These are phyloP conservation scores for Cladosporium sp. DNA, from an alignment of 2,329 filamentous ascomycete genomes.

Conservation along the genomic window DNA sequence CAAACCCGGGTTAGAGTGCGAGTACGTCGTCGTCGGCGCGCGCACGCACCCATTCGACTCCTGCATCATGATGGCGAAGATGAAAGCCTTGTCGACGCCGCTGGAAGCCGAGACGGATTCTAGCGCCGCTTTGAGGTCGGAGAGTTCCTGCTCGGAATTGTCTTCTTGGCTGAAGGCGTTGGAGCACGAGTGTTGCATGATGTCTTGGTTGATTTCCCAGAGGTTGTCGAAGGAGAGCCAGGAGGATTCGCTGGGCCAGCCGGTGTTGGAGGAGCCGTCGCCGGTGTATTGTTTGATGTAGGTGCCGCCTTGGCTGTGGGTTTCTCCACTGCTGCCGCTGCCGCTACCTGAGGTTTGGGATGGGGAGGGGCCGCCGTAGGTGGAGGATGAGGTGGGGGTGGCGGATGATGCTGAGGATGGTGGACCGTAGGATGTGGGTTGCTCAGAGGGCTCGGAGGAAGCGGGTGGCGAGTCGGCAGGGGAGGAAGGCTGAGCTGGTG, in stretches of 20 bases:
- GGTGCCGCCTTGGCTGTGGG: neutral
- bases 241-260: constrained; percentile 23
- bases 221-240: constrained; percentile 27
- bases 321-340: constrained; percentile 3
- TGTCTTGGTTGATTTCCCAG: constrained; percentile 32
- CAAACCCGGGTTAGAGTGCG: constrained; percentile 42
- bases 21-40: constrained; percentile 39
- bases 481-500: constrained; percentile 7
- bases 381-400: neutral
- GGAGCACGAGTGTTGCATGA: constrained; percentile 36
- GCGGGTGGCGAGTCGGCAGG: neutral
- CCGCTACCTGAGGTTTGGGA: constrained; percentile 7
- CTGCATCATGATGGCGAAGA: constrained; percentile 44
- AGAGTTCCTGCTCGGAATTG: constrained; percentile 36
- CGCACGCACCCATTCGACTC: constrained; percentile 46
- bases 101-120: constrained; percentile 27
- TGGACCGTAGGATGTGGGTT: neutral
- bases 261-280: constrained; percentile 18
- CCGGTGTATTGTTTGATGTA: constrained; percentile 17
- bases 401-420: constrained; percentile 1
- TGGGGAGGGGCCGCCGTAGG: constrained; percentile 3
- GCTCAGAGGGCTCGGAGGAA: neutral
- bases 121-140: constrained; percentile 37
- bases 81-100: constrained; percentile 37
- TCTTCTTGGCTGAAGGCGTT: constrained; percentile 31